These are phyloP conservation scores for Solanum hybrid DNA, from an alignment of 305 asterid species.

Conservation along the genomic window DNA sequence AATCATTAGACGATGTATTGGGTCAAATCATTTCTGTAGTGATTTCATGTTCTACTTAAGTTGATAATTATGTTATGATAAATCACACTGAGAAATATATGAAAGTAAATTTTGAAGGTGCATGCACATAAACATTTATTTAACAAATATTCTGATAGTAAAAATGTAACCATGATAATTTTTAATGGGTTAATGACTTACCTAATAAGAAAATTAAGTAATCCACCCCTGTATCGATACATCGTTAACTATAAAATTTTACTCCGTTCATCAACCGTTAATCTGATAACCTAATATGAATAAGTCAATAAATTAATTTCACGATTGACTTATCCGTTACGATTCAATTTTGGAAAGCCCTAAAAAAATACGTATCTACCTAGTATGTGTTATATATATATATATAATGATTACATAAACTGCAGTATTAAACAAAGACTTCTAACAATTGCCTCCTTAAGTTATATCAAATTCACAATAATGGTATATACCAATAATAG, in stretches of 20 bases:
- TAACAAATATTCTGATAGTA: not conserved
- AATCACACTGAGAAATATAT: not conserved
- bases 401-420: not conserved
- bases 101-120: not conserved
- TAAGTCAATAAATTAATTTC: too few species aligned
- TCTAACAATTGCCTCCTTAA: not conserved
- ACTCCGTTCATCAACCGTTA: not conserved
- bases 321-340: not conserved
- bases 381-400: too few species aligned
- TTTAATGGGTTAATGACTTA: not conserved
- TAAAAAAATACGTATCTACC: too few species aligned
- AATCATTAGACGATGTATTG: not conserved
- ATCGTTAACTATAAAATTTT: too few species aligned
- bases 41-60: not conserved
- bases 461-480: not conserved
- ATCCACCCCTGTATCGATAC: accelerated
- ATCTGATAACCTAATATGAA: not conserved
- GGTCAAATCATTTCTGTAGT: too few species aligned
- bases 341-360: too few species aligned
- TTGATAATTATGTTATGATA: not conserved
- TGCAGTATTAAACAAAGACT: not conserved
- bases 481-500: not conserved
- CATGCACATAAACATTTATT: not conserved
- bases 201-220: not conserved
- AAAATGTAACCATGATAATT: too few species aligned